These are phyloP conservation scores for Xylaria sp. DNA, from an alignment of 2,329 filamentous ascomycete species.

Conservation along the genomic window DNA sequence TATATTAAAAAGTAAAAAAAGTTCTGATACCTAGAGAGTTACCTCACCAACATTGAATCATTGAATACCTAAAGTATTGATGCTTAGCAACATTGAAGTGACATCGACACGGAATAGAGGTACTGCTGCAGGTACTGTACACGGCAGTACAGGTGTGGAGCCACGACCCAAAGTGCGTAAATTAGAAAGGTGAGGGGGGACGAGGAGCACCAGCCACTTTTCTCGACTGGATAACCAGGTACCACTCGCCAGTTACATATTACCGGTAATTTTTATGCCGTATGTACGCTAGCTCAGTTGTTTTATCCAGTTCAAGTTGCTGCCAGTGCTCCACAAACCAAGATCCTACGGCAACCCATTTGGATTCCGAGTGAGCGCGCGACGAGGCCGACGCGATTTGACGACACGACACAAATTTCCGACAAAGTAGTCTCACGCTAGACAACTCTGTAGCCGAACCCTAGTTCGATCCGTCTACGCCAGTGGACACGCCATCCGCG, in stretches of 20 bases:
- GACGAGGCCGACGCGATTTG: constrained; percentile 32
- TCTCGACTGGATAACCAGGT: neutral
- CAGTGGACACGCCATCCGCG: constrained; percentile 25
- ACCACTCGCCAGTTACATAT: constrained; percentile 5
- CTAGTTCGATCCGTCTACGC: constrained; percentile 20
- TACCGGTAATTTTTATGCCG: neutral
- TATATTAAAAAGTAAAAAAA: neutral
- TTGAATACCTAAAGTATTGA: neutral
- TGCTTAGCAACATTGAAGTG: no score
- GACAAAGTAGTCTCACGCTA: constrained; percentile 32
- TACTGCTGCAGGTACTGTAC: neutral
- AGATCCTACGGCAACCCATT: constrained; percentile 30
- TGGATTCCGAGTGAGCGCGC: constrained; percentile 18
- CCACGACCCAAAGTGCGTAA: neutral
- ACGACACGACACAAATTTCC: constrained; percentile 28
- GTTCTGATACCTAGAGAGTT: neutral
- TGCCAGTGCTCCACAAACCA: constrained; percentile 28
- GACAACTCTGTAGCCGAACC: constrained; percentile 30
- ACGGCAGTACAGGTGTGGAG: neutral
- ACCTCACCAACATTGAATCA: neutral
- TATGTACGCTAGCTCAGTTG: neutral
- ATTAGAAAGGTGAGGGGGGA: neutral
- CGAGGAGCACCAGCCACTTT: constrained; percentile 4
- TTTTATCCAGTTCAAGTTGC: constrained; percentile 18
- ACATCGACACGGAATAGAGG: no score